These are phyloP conservation scores for Alternaria gansuensis DNA, from an alignment of 2,329 filamentous ascomycete species.

Conservation along the genomic window DNA sequence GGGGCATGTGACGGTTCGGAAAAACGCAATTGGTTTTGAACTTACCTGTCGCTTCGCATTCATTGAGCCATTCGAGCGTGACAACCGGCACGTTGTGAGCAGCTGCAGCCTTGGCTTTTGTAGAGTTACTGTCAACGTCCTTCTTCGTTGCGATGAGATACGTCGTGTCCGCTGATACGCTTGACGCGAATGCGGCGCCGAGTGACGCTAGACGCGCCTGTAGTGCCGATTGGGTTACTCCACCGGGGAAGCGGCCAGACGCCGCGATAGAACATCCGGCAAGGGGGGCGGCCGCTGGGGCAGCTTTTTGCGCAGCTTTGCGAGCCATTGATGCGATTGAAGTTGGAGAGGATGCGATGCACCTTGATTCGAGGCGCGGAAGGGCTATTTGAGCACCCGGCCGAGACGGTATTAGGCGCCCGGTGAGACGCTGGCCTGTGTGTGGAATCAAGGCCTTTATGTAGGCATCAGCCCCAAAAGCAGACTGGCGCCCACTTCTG, in stretches of 20 bases:
- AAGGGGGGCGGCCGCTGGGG: constrained; percentile 52
- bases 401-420: constrained; percentile 14
- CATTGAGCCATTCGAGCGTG: constrained; percentile 67
- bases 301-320: constrained; percentile 33
- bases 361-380: background rate
- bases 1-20: background rate
- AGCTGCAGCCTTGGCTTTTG: constrained; percentile 63
- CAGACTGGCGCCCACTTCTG: constrained; percentile 23
- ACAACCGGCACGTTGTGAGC: constrained; percentile 64
- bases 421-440: constrained; percentile 14
- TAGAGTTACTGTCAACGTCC: constrained; percentile 61
- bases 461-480: constrained; percentile 26
- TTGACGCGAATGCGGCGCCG: constrained; percentile 60
- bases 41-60: constrained; percentile 59
- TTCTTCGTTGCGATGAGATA: constrained; percentile 66
- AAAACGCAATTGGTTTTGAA: background rate
- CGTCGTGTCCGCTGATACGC: constrained; percentile 62
- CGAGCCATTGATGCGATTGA: constrained; percentile 32
- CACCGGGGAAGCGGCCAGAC: constrained; percentile 66
- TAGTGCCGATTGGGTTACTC: constrained; percentile 61
- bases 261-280: constrained; percentile 63
- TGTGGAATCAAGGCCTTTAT: constrained; percentile 8
- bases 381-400: constrained; percentile 24
- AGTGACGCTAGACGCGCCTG: constrained; percentile 59
- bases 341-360: constrained; percentile 4